Conservation (phyloP, 768 basidiomycete species). For the Auricularia sp. region DNA sequence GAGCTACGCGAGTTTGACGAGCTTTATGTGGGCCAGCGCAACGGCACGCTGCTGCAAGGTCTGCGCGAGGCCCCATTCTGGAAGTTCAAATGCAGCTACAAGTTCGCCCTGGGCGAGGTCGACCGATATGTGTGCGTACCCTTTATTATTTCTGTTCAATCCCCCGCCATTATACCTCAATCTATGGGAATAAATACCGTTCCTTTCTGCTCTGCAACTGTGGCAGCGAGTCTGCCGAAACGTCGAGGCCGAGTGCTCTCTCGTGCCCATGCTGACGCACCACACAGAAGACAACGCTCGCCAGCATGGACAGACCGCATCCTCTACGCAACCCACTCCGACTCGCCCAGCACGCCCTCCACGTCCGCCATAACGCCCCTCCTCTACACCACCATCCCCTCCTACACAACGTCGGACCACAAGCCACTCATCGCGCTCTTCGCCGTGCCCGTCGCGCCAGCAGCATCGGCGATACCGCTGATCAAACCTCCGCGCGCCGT, state of each 20-base stretch:
- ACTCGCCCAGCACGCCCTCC: conserved; percentile 37
- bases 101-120: conserved; percentile 70
- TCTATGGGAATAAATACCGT: too few species aligned
- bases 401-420: conserved; percentile 86
- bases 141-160: conserved; percentile 1
- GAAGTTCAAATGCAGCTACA: conserved; percentile 86
- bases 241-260: too few species aligned
- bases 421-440: conserved; percentile 82
- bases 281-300: conserved; percentile 36
- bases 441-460: conserved; percentile 36
- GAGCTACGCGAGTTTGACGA: conserved; percentile 65
- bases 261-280: neutral
- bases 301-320: conserved; percentile 94
- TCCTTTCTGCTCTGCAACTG: too few species aligned
- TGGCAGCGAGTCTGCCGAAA: too few species aligned
- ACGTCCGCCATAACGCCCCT: conserved; percentile 50
- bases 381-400: conserved; percentile 70
- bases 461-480: conserved; percentile 18
- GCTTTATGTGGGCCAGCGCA: conserved; percentile 49
- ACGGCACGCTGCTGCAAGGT: conserved; percentile 57
- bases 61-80: conserved; percentile 81
- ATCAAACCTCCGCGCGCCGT: conserved; percentile 31
- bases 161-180: too few species aligned
- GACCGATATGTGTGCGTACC: conserved; percentile 67
- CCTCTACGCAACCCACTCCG: conserved; percentile 68